These are phyloP conservation scores for Cutaneotrichosporon sp. DNA, from an alignment of 1,284 basidiomycete species.

Conservation along the genomic window DNA sequence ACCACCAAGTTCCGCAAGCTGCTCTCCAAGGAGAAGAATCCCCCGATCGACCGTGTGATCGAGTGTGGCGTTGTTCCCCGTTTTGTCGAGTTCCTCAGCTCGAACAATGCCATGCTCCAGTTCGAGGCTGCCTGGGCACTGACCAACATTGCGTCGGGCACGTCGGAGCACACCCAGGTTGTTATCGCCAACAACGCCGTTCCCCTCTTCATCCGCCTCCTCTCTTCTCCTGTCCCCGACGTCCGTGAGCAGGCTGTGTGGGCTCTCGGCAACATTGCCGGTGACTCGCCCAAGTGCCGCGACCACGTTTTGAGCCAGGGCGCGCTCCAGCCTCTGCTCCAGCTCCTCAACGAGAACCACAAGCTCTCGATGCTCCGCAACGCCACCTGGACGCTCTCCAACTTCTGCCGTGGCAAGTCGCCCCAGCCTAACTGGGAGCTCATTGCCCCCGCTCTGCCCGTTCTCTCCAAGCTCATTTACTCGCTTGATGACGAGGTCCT, in stretches of 20 bases:
- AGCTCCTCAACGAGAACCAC: conserved; percentile 63
- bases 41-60: conserved; percentile 98
- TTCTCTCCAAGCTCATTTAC: conserved; percentile 97
- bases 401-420: conserved; percentile 95
- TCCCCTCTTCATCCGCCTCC: conserved; percentile 93
- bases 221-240: conserved; percentile 80
- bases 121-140: conserved; percentile 99
- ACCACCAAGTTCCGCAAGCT: conserved; percentile 96
- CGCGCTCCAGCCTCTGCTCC: conserved; percentile 58
- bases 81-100: conserved; percentile 91
- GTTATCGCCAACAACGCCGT: conserved; percentile 94
- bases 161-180: conserved; percentile 96
- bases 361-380: conserved; percentile 97
- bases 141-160: conserved; percentile 99
- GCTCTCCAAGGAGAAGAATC: conserved; percentile 99
- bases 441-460: conserved; percentile 94
- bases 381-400: conserved; percentile 96
- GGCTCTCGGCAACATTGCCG: conserved; percentile 95
- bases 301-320: conserved; percentile 69
- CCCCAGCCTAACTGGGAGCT: conserved; percentile 91
- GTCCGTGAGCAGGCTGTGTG: conserved; percentile 96
- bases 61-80: conserved; percentile 95
- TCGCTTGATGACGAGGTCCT: conserved; percentile 98
- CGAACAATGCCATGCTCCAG: conserved; percentile 90
- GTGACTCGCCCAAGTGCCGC: conserved; percentile 89